Evolutionary conservation across 441 rosid genomes (phyloP).

Genomic region (Omphalea diandra): DNA sequence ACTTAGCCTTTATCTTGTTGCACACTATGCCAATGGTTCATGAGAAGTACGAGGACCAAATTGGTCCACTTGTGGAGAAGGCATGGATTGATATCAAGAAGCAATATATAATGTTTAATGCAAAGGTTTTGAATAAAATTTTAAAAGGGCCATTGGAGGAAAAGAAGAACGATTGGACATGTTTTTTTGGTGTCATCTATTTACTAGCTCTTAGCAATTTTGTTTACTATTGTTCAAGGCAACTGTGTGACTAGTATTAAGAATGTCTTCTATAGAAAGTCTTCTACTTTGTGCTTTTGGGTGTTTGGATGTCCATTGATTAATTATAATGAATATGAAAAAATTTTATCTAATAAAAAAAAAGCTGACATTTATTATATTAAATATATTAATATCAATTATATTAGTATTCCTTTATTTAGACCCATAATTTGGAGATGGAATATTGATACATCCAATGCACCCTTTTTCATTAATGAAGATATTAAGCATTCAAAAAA

Average conservation of each 20-base stretch:
- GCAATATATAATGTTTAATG: slow-evolving; percentile 64
- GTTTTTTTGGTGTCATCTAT: not conserved
- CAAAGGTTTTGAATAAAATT: slow-evolving; percentile 74
- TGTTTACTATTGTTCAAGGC: not conserved
- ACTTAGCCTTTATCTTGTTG: slow-evolving; percentile 69
- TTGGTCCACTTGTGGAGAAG: slow-evolving; percentile 73
- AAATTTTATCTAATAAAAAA: too few relatives aligned
- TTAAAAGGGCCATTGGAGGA: slow-evolving; percentile 53
- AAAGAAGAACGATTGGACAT: slow-evolving; percentile 51
- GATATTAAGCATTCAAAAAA: too few relatives aligned
- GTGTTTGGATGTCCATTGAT: not conserved
- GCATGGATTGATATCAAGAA: slow-evolving; percentile 68
- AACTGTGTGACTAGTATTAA: not conserved
- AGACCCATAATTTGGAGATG: too few relatives aligned
- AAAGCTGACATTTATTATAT: too few relatives aligned
- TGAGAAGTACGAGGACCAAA: slow-evolving; percentile 73
- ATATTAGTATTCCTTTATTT: too few relatives aligned
- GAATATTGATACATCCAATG: too few relatives aligned
- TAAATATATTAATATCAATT: too few relatives aligned
- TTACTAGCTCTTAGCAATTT: not conserved
- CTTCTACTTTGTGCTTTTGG: not conserved
- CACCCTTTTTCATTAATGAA: too few relatives aligned
- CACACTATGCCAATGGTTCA: slow-evolving; percentile 70
- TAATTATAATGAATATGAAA: not conserved
- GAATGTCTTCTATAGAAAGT: too few relatives aligned